Base-by-base conservation (phyloP, 345 rosid species). In the Passiflora organensis region DNA sequence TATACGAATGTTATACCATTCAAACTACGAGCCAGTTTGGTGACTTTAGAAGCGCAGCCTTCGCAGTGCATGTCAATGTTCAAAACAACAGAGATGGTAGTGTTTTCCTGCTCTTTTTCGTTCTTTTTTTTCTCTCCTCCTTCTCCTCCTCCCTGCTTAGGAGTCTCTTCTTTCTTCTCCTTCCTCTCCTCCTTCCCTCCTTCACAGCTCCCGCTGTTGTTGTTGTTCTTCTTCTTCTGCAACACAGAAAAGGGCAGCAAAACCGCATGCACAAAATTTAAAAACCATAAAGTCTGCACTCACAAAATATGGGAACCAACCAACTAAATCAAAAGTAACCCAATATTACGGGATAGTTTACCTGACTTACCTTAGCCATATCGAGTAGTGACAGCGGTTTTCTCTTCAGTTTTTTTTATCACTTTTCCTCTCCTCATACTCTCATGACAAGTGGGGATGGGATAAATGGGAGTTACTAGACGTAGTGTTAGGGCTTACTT, bases 61-160 rank as follows among this genome's bases (percentile, higher is more conserved):
- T 76, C 95, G 49, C 99, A 93, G 51, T 86, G 86, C 84, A 83
- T 84, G 25, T 89, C 89, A 0, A 82, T 51, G 61, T 83, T 93
- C 63, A 93, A 68, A 60, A 93, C 82, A 54, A 78, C 76, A 10
- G 76, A 56, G 9, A 53, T 2, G 0, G 77, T 24, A 17, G 61
- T 66, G 23, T 70, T 67, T n/a, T 65, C 66, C 1, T 68, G 63
- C 39, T 66, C 59, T 53, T 57, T 65, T 44, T 59, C 75, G 54
- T 28, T 51, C 14, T 15, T 51, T 1, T 53, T 76, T 0, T 54
- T 62, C 28, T 56, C 55, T 66, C 23, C 23, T 17, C 54, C 21
- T 17, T 63, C 32, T 20, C 48, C 47, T 19, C 17, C 28, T 10
- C 48, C 6, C 12, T 15, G 4, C 24, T 15, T 41, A 6, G n/a